Evolutionary conservation across 768 basidiomycete genomes (phyloP), one percentile per base, ranked within the genome.

Genomic region (Agrocybe pediades): DNA sequence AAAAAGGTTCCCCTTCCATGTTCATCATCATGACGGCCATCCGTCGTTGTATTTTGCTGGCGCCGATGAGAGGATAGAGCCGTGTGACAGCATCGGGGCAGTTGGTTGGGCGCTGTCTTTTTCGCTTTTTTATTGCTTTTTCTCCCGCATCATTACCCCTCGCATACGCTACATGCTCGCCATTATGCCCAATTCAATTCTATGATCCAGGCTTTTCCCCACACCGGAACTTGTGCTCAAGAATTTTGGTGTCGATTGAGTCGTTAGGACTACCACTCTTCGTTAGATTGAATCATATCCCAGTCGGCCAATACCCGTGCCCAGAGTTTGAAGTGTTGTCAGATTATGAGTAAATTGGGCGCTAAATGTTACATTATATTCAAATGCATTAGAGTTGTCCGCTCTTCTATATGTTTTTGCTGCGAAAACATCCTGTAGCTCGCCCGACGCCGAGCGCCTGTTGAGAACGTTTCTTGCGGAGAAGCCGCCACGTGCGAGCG

Each of bases 1-100:
- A 65, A 49, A 59, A 51, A 17, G 41, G 21, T 56, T 27, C 26
- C 26, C 44, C 29, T 26, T 58, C 53, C 60, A 61, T 47, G 19
- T 57, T 46, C 42, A 55, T 49, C 50, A 57, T 53, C 50, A 51
- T 48, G 55, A 29, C 55, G 47, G 49, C 41, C 49, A 23, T 20
- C 46, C 51, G 44, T 45, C 46, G 24, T 49, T 51, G 39, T 51
- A 51, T 54, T 46, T 51, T 47, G 51, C 53, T 55, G 43, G 51
- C 30, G 41, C 43, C 36, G 60, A 36, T 36, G n/a, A 36, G 13
- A 36, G 33, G 33, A 36, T 36, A 36, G 33, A 36, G 33, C 33
- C 33, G 33, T 36, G 33, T 36, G n/a, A n/a, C 11, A 13, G 3
- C 33, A 36, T 15, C n/a, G 13, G 33, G 33, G 33, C 33, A 36